Percentiles rank a stretch among this genome's conserved stretches.
Conservation (phyloP, 495 filamentous ascomycete species). For the Penicillium chermesinum region DNA sequence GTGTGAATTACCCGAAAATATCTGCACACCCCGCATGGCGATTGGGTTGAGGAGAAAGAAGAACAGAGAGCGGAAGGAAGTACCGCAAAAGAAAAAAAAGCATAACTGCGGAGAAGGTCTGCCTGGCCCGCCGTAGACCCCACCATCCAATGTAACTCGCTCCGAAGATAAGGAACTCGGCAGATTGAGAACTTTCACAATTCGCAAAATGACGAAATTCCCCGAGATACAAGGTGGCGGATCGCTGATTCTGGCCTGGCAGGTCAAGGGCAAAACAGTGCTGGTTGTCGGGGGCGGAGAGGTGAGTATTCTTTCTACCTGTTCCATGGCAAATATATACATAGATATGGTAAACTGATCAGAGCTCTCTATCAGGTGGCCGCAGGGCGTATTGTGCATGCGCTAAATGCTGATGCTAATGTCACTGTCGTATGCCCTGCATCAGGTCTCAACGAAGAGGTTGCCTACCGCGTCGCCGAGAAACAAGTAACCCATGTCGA, state of each 20-base stretch:
- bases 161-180: background rate
- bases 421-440: conserved; percentile 79
- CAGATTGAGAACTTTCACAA: conserved; percentile 1
- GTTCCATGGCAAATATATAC: conserved; percentile 4
- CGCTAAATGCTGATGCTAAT: conserved; percentile 89
- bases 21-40: conserved; percentile 62
- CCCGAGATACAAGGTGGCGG: conserved; percentile 83
- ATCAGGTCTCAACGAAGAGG: conserved; percentile 80
- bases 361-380: conserved; percentile 61
- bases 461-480: conserved; percentile 69
- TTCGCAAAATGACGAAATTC: conserved; percentile 56
- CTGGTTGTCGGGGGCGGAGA: conserved; percentile 92
- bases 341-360: conserved; percentile 6
- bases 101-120: conserved; percentile 11
- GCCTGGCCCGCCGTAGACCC: conserved; percentile 18
- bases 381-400: conserved; percentile 84
- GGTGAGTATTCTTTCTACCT: conserved; percentile 42
- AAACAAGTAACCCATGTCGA: conserved; percentile 72
- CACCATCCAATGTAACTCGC: conserved; percentile 9
- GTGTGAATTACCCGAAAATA: conserved; percentile 68
- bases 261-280: conserved; percentile 75
- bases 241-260: conserved; percentile 91
- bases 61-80: conserved; percentile 7
- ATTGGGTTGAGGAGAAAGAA: conserved; percentile 8
- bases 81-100: conserved; percentile 16